phyloP scores from a whole-genome alignment of 2,329 filamentous ascomycete genomes.

The Pseudocercospora crystallina region DNA sequence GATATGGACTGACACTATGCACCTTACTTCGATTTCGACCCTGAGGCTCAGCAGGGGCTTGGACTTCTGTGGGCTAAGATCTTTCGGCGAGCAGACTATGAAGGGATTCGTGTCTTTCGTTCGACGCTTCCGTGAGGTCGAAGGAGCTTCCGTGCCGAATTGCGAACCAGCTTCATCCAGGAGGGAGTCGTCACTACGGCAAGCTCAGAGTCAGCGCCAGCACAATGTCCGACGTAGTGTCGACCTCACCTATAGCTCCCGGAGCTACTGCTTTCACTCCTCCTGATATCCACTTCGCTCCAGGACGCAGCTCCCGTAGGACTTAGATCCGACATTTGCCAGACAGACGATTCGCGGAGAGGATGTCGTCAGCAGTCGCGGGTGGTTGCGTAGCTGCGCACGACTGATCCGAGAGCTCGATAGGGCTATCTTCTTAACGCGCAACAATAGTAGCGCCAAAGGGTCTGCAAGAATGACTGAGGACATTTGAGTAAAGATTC shows the following conservation, averaged over 20 bases:
- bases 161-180: not conserved
- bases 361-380: not conserved
- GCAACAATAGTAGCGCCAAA: not conserved
- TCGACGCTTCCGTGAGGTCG: not conserved
- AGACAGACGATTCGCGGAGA: slow-evolving; percentile 4
- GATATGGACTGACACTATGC: not conserved
- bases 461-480: not conserved
- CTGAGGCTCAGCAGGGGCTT: not conserved
- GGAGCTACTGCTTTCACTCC: not conserved
- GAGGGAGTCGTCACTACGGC: not conserved
- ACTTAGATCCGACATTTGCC: not conserved
- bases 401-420: not conserved
- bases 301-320: too few species aligned
- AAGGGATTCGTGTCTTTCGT: not conserved
- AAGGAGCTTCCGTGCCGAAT: not conserved
- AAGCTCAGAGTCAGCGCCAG: not conserved
- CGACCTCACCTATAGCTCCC: not conserved
- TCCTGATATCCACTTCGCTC: not conserved
- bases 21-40: not conserved
- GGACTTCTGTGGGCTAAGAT: not conserved
- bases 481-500: not conserved
- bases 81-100: not conserved
- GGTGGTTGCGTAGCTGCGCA: not conserved
- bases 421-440: not conserved
- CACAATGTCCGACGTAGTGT: not conserved